Evolutionary conservation across 1,139 yeast genomes (phyloP).

Genomic region (Hansenula sp.): DNA sequence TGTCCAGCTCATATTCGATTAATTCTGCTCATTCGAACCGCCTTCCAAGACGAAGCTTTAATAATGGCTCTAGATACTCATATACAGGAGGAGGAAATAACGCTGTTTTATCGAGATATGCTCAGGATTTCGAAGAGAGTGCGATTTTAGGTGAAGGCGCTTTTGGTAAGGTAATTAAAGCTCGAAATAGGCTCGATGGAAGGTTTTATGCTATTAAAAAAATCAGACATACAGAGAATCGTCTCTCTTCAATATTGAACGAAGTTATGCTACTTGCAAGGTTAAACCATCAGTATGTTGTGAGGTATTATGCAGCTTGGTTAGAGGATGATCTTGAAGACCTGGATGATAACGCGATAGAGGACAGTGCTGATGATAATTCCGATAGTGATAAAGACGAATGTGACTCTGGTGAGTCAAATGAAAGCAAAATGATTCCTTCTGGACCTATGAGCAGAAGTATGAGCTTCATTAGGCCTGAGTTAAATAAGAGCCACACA

Average conservation of each 20-base stretch:
- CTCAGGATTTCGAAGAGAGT: slow-evolving; percentile 88
- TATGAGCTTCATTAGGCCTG: slow-evolving; percentile 15
- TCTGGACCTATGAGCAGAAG: background rate
- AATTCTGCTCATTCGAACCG: slow-evolving; percentile 24
- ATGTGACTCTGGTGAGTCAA: slow-evolving; percentile 18
- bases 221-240: slow-evolving; percentile 77
- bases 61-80: slow-evolving; percentile 32
- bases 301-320: slow-evolving; percentile 97
- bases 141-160: slow-evolving; percentile 94
- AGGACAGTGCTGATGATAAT: slow-evolving; percentile 26
- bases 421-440: too few relatives aligned
- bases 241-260: slow-evolving; percentile 74
- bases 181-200: slow-evolving; percentile 89
- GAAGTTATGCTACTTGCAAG: slow-evolving; percentile 92
- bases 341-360: slow-evolving; percentile 28
- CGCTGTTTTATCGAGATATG: slow-evolving; percentile 48
- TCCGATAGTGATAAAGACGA: slow-evolving; percentile 15
- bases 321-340: slow-evolving; percentile 51
- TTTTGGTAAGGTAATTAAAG: slow-evolving; percentile 96
- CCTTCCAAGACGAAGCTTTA: slow-evolving; percentile 34
- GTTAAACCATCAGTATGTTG: slow-evolving; percentile 92
- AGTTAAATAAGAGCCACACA: slow-evolving; percentile 25
- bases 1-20: slow-evolving; percentile 13
- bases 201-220: slow-evolving; percentile 92
- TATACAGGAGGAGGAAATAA: slow-evolving; percentile 25